These are phyloP conservation scores for Lasiodiplodia sp. DNA, from an alignment of 2,329 filamentous ascomycete species.

Conservation along the genomic window DNA sequence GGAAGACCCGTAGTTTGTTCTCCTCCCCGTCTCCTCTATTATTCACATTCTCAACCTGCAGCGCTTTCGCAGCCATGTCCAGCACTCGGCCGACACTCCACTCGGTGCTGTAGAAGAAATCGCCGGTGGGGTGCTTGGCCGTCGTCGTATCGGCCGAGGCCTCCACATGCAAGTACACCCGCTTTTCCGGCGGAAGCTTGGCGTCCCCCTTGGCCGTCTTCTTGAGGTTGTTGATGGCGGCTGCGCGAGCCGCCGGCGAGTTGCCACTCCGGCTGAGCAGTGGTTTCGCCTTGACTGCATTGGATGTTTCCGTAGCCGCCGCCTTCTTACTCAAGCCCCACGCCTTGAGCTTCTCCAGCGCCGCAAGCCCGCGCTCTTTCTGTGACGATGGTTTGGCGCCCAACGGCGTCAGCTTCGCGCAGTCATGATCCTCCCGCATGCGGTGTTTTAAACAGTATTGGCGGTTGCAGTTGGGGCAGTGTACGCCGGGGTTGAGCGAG, in stretches of 20 bases:
- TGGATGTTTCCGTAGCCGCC: conserved; percentile 63
- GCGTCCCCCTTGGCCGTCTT: conserved; percentile 88
- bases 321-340: conserved; percentile 82
- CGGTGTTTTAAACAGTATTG: conserved; percentile 82
- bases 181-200: conserved; percentile 79
- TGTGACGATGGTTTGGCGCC: conserved; percentile 59
- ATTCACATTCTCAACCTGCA: conserved; percentile 85
- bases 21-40: conserved; percentile 78
- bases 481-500: conserved; percentile 70
- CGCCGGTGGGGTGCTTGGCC: conserved; percentile 75
- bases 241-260: conserved; percentile 66
- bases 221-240: conserved; percentile 80
- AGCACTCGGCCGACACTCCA: conserved; percentile 89
- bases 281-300: conserved; percentile 40
- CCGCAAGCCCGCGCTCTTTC: conserved; percentile 72
- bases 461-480: conserved; percentile 75
- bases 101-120: conserved; percentile 64
- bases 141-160: conserved; percentile 86
- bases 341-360: conserved; percentile 76
- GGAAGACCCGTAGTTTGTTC: conserved; percentile 84
- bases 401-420: conserved; percentile 72
- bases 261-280: conserved; percentile 3
- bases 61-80: conserved; percentile 76
- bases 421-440: conserved; percentile 82
- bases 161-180: conserved; percentile 90